Percentiles rank a stretch among this genome's conserved stretches.
These are phyloP conservation scores for Chlamydomonas eustigma DNA, from an alignment of 139 green algal species.

Conservation along the genomic window DNA sequence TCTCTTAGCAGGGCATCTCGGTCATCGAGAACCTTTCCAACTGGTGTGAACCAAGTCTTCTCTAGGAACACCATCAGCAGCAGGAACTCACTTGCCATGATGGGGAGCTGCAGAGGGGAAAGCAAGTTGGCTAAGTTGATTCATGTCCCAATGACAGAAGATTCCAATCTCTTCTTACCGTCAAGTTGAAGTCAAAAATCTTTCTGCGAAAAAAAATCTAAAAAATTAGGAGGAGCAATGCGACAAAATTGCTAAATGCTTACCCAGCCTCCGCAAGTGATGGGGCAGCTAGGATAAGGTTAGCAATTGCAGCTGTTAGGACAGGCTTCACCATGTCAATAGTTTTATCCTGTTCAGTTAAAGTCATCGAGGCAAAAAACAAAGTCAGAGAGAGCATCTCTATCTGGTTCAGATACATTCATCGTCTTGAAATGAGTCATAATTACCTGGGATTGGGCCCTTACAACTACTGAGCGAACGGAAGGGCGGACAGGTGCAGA, in stretches of 20 bases:
- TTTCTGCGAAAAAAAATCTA: slow-evolving; percentile 12
- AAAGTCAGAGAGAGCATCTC: not conserved
- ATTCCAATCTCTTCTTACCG: slow-evolving; percentile 1
- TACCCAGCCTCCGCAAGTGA: slow-evolving; percentile 63
- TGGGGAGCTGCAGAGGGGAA: not conserved
- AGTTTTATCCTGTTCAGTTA: not conserved
- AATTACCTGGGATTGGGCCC: slow-evolving; percentile 9
- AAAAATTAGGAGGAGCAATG: slow-evolving; percentile 37
- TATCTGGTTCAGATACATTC: not conserved
- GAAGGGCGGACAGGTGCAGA: not conserved
- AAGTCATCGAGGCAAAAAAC: not conserved
- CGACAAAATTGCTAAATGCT: slow-evolving; percentile 27
- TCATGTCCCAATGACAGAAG: not conserved
- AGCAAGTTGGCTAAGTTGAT: not conserved
- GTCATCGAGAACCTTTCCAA: slow-evolving; percentile 83
- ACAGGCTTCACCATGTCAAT: slow-evolving; percentile 24
- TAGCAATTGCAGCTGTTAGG: slow-evolving; percentile 43
- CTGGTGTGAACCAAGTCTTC: slow-evolving; percentile 87
- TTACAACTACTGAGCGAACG: not conserved
- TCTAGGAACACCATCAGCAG: slow-evolving; percentile 91
- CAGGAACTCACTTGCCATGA: slow-evolving; percentile 65
- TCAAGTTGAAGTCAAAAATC: slow-evolving; percentile 45
- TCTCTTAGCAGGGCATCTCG: slow-evolving; percentile 69
- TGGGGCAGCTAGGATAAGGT: slow-evolving; percentile 65
- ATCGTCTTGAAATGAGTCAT: not conserved